Base-by-base conservation (phyloP, 768 basidiomycete genomes). In the Russula vinacea region DNA sequence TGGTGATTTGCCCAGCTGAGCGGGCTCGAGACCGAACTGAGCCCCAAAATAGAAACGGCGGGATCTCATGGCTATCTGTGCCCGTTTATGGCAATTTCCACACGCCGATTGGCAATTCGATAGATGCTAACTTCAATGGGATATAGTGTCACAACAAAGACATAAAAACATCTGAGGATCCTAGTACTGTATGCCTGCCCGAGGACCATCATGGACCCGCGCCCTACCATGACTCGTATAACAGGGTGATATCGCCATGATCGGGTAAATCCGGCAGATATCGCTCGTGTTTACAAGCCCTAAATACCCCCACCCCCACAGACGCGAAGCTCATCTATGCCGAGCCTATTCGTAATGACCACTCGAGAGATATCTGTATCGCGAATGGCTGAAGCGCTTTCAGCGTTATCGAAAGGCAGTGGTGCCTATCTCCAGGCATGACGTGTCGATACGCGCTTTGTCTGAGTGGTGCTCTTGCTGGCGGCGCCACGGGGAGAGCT, bases 191-290 rank as follows among this genome's bases (percentile, higher is more conserved):
- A 62, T 68, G 37, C 75, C 77, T 66, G 77, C 13, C n/a, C 56
- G 17, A 56, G 40, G 56, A 45, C 56, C 19, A 13, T 57, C n/a
- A 44, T 2, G 33, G 44, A 14, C 14, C n/a, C 24, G 16, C 16
- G 17, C 42, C 42, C 26, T 29, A 45, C 13, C n/a, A 45, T 2
- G 11, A 16, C 29, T 14, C 14, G 16, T 13, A 33, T 52, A 10
- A 33, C 35, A n/a, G 26, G 80, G 81, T 5, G 80, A 80, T 64
- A 83, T 83, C 64, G 80, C 82, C 3, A 75, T 77, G 71, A 75
- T 81, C 54, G 81, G 81, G 10, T 79, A 82, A 70, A 74, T 81
- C 16, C 71, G 83, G 16, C 81, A 82, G 69, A 74, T 83, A 24
- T 78, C 81, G 10, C 35, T 7, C 26, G 19, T 10, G 13, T 13